Evolutionary conservation across 2,329 filamentous ascomycete genomes (phyloP).

Genomic region (Thelonectria discophora): DNA sequence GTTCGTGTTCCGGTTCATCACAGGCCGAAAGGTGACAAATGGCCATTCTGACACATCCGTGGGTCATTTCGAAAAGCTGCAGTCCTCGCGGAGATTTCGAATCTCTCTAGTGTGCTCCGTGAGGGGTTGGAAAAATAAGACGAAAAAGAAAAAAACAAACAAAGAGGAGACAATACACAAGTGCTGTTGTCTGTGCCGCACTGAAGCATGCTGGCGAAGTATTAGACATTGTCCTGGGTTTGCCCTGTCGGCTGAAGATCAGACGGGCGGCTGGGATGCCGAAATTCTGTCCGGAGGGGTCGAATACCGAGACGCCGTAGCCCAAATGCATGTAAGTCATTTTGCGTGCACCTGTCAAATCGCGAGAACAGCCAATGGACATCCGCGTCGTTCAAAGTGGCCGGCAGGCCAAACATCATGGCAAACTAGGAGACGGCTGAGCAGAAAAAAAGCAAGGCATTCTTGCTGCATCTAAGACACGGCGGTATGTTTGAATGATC

Average conservation of each 20-base stretch:
- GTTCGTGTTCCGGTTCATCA: constrained; percentile 13
- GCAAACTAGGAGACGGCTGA: constrained; percentile 20
- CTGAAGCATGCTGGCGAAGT: constrained; percentile 18
- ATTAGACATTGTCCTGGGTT: constrained; percentile 19
- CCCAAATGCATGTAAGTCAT: constrained; percentile 34
- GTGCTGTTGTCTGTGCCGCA: constrained; percentile 24
- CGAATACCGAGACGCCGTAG: constrained; percentile 23
- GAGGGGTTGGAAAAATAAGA: too few relatives aligned
- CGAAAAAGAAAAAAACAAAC: background rate
- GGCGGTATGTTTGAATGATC: constrained; percentile 24
- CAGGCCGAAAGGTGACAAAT: constrained; percentile 8
- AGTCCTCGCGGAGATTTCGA: constrained; percentile 12
- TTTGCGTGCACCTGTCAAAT: constrained; percentile 26
- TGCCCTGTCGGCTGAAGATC: constrained; percentile 27
- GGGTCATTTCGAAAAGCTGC: constrained; percentile 3
- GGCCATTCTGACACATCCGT: background rate
- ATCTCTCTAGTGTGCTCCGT: constrained; percentile 8
- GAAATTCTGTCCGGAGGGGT: constrained; percentile 29
- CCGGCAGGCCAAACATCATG: constrained; percentile 30
- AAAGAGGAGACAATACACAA: constrained; percentile 11
- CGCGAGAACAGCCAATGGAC: constrained; percentile 26
- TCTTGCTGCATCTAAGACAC: constrained; percentile 33
- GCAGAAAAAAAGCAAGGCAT: constrained; percentile 26
- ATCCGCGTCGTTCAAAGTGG: constrained; percentile 17
- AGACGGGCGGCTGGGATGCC: constrained; percentile 22